Conservation (phyloP, 495 filamentous ascomycete genomes). For the Aspergillus sclerotioniger region DNA sequence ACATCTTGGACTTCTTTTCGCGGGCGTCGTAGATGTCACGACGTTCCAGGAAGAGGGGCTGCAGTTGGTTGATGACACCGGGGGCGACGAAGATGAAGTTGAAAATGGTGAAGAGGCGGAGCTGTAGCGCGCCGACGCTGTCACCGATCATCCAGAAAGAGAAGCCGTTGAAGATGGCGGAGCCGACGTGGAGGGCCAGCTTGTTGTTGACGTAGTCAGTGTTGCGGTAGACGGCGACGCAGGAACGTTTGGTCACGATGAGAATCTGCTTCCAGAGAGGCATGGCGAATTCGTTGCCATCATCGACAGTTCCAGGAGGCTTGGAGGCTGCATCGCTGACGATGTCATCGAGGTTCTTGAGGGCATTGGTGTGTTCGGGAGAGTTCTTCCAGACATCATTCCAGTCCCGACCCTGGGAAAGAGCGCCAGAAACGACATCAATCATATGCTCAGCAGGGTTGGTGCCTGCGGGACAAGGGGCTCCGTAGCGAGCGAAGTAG, state of each 20-base stretch:
- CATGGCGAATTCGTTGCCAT: conserved; percentile 56
- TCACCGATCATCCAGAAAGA: conserved; percentile 43
- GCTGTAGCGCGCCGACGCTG: conserved; percentile 29
- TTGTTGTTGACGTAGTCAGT: conserved; percentile 67
- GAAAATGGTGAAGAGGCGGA: conserved; percentile 50
- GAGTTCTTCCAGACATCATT: conserved; percentile 63
- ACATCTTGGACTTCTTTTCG: conserved; percentile 55
- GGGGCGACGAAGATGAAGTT: conserved; percentile 52
- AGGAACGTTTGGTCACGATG: conserved; percentile 57
- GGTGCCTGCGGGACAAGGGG: conserved; percentile 65
- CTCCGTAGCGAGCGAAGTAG: conserved; percentile 80
- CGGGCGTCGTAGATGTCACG: conserved; percentile 52
- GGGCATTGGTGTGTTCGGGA: conserved; percentile 41
- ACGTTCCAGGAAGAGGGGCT: conserved; percentile 55
- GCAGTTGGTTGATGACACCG: conserved; percentile 51
- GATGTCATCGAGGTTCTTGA: conserved; percentile 56
- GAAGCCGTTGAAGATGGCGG: conserved; percentile 45
- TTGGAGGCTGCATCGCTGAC: conserved; percentile 41
- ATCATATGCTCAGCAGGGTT: conserved; percentile 94
- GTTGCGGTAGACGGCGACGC: conserved; percentile 58
- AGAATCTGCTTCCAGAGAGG: conserved; percentile 54
- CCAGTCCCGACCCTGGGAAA: conserved; percentile 54
- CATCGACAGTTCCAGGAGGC: conserved; percentile 34
- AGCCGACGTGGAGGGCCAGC: conserved; percentile 41
- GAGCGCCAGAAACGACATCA: conserved; percentile 62